Percentiles rank a stretch among this genome's conserved stretches.
phyloP scores from a whole-genome alignment of 306 rosid species.

The Ammopiptanthus mongolicus region DNA sequence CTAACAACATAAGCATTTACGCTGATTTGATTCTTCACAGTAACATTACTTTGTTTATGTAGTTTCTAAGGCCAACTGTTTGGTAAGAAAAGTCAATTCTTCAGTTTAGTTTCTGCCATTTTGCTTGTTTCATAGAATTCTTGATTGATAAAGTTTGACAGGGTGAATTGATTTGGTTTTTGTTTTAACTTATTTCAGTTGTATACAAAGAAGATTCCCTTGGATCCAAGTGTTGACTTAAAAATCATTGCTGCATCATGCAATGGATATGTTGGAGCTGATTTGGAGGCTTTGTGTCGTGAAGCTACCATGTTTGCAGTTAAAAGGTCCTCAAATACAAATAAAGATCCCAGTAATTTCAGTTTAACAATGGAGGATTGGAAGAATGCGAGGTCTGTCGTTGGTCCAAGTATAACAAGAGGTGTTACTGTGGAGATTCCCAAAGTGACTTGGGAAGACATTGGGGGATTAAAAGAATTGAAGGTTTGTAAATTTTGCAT shows the following conservation, averaged over 20 bases:
- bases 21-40: not conserved
- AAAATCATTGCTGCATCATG: conserved; percentile 70
- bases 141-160: conserved; percentile 2
- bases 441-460: conserved; percentile 85
- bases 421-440: conserved; percentile 88
- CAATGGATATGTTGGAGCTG: conserved; percentile 96
- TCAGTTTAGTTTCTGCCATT: not conserved
- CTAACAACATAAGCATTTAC: not conserved
- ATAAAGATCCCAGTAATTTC: conserved; percentile 33
- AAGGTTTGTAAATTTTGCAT: conserved; percentile 54
- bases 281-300: conserved; percentile 77
- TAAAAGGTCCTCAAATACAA: conserved; percentile 47
- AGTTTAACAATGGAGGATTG: conserved; percentile 66
- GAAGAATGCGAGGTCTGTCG: conserved; percentile 61
- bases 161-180: not conserved
- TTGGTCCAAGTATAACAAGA: conserved; percentile 88
- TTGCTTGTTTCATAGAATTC: not conserved
- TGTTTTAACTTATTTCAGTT: conserved; percentile 44
- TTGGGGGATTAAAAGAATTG: conserved; percentile 78
- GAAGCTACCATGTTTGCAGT: conserved; percentile 59
- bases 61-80: not conserved
- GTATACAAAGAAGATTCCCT: conserved; percentile 68
- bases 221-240: conserved; percentile 53
- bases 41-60: not conserved
- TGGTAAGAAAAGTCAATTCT: conserved; percentile 7